Evolutionary conservation across 768 basidiomycete species (phyloP).

Genomic region (Termitomyces sp.): DNA sequence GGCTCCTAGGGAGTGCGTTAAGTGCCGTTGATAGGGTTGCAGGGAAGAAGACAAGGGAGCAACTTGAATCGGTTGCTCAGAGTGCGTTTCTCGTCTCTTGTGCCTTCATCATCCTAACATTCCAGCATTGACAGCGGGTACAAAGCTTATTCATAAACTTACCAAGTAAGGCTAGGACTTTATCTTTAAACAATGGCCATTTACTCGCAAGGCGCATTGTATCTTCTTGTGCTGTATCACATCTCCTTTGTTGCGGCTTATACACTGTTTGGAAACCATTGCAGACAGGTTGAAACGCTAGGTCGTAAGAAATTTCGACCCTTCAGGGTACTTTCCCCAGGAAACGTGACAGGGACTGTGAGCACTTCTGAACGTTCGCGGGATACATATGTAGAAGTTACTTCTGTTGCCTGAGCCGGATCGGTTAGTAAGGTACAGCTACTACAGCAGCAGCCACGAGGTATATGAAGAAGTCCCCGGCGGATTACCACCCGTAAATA

Average conservation of each 20-base stretch:
- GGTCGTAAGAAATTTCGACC: not conserved
- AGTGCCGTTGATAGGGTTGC: conserved; percentile 52
- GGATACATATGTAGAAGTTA: conserved; percentile 6
- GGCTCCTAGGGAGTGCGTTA: conserved; percentile 36
- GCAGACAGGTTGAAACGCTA: too few species aligned
- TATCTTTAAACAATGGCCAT: not conserved
- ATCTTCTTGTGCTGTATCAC: not conserved
- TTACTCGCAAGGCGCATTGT: not conserved
- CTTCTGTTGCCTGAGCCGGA: not conserved
- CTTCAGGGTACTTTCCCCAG: conserved; percentile 1
- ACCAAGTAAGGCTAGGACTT: conserved; percentile 5
- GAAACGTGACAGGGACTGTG: conserved; percentile 1
- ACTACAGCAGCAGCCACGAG: conserved; percentile 20
- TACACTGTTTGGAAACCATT: too few species aligned
- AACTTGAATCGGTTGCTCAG: conserved; percentile 47
- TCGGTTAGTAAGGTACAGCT: not conserved
- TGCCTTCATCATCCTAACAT: conserved; percentile 11
- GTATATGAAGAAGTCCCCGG: conserved; percentile 19
- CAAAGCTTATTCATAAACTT: conserved; percentile 29
- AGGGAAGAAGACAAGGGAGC: conserved; percentile 42
- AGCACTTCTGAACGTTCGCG: conserved; percentile 10
- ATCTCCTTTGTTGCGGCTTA: too few species aligned
- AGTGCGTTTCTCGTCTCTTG: conserved; percentile 33
- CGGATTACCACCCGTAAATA: not conserved
- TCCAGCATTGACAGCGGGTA: conserved; percentile 22